Evolutionary conservation across 116 monocot genomes (phyloP).

Genomic region (Thalassia testudinum): DNA sequence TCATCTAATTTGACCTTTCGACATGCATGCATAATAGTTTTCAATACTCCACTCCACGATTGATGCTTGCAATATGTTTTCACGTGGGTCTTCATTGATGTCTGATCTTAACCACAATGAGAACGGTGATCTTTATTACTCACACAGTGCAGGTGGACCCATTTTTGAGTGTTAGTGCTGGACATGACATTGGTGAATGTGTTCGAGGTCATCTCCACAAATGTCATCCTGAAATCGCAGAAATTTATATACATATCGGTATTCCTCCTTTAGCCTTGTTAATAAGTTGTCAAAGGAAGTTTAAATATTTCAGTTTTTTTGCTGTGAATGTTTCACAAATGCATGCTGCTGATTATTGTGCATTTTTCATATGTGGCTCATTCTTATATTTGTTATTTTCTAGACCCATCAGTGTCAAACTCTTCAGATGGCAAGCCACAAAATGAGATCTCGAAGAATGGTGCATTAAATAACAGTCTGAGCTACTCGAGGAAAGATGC

Average conservation of each 20-base stretch:
- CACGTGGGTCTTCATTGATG: too few relatives aligned
- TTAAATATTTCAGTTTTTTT: too few relatives aligned
- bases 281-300: too few relatives aligned
- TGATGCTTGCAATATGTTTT: too few relatives aligned
- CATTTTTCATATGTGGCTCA: too few relatives aligned
- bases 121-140: too few relatives aligned
- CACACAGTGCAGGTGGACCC: slow-evolving; percentile 71
- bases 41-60: too few relatives aligned
- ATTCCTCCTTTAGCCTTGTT: slow-evolving; percentile 1
- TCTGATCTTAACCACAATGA: too few relatives aligned
- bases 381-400: neutral
- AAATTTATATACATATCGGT: slow-evolving; percentile 96
- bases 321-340: too few relatives aligned
- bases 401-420: slow-evolving; percentile 52
- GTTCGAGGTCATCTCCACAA: slow-evolving; percentile 69
- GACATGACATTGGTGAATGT: slow-evolving; percentile 92
- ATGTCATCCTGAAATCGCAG: slow-evolving; percentile 55
- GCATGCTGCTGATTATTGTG: too few relatives aligned
- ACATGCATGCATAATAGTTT: too few relatives aligned
- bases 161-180: slow-evolving; percentile 80
- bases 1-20: too few relatives aligned
- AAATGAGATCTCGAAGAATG: slow-evolving; percentile 10
- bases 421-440: slow-evolving; percentile 6
- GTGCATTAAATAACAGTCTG: slow-evolving; percentile 5
- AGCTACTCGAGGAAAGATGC: slow-evolving; percentile 22